Base-by-base conservation (phyloP, 1,139 yeast genomes). In the Yamadazyma mexicana region DNA sequence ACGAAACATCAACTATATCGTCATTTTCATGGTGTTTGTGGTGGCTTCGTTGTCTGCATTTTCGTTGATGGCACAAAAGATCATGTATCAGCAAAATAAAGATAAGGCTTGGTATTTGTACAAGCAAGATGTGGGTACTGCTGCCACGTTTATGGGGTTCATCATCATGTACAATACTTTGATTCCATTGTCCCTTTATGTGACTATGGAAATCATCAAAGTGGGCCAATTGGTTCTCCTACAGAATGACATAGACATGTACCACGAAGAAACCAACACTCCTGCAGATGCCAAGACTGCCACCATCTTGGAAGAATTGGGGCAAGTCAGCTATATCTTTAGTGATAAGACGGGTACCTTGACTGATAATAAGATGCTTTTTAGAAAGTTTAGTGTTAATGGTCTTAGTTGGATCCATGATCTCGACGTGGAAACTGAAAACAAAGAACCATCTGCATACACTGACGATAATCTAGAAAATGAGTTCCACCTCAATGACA, bases 301-400 rank as follows among this genome's bases (percentile, higher is more conserved):
- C 0, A 87, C 98, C 0, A 89, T 92, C 50, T 75, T 92, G 49
- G 99, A 94, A 58, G 98, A 94, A 61, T 69, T 94, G 51, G 99
- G 99, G 3, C 99, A 94, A 59, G 98, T 94, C 0, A 83, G 95
- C 39, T 91, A 91, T 55, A 77, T 94, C 4, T 94, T 94, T 59
- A 87, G 96, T 48, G 99, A 94, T 61, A 94, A 94, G 61, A 94
- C 98, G 0, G 99, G 99, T 10, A 94, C 98, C 0, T 73, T 94
- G 45, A 94, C 99, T 0, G 96, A 89, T 54, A 89, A 89, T 56
- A 65, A 80, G 51, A 89, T 89, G 97, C 66, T 88, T 20, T 89
- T 89, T 57, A 72, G 95, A 37, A 88, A 87, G 53, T 77, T 89
- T 48, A 80, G 92, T 17, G 82, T 89, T 5, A 85, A 87, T 44